These are phyloP conservation scores for Mycosphaerelloides madeirae DNA, from an alignment of 2,329 filamentous ascomycete genomes.

Conservation along the genomic window DNA sequence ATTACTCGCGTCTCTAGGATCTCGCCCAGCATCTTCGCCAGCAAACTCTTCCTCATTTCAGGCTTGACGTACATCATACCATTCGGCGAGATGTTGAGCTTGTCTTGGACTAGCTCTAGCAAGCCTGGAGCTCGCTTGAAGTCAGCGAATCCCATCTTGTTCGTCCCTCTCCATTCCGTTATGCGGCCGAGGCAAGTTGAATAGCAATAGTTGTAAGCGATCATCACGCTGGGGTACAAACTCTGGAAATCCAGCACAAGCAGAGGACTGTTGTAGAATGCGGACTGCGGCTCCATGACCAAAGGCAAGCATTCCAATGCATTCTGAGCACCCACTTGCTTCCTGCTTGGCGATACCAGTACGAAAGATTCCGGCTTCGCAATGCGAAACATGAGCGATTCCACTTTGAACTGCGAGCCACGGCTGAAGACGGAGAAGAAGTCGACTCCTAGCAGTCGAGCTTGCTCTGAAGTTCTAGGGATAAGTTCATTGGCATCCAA, in stretches of 20 bases:
- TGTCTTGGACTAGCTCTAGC: slow-evolving; percentile 70
- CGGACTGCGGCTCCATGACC: slow-evolving; percentile 96
- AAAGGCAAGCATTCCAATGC: slow-evolving; percentile 89
- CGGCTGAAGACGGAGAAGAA: slow-evolving; percentile 95
- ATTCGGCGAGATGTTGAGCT: slow-evolving; percentile 91
- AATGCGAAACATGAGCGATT: slow-evolving; percentile 97
- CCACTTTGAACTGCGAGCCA: slow-evolving; percentile 96
- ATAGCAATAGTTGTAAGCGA: slow-evolving; percentile 98
- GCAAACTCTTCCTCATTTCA: slow-evolving; percentile 77
- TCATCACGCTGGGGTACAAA: slow-evolving; percentile 95
- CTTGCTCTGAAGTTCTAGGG: slow-evolving; percentile 86
- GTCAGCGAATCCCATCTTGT: slow-evolving; percentile 91
- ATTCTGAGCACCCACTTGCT: slow-evolving; percentile 91
- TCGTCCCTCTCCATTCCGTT: slow-evolving; percentile 78
- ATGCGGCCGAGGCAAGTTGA: slow-evolving; percentile 90
- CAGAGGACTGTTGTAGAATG: slow-evolving; percentile 85
- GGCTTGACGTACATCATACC: slow-evolving; percentile 93
- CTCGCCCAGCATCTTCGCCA: slow-evolving; percentile 95
- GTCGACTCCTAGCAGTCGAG: slow-evolving; percentile 84
- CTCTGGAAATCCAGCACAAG: slow-evolving; percentile 94
- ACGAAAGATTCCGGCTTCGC: slow-evolving; percentile 95
- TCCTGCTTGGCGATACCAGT: slow-evolving; percentile 80
- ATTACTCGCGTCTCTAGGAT: slow-evolving; percentile 94
- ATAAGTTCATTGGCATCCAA: slow-evolving; percentile 86
- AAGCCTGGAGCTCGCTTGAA: slow-evolving; percentile 73